Evolutionary conservation across 495 filamentous ascomycete species (phyloP).

Genomic region (Lichenothelia convexa): DNA sequence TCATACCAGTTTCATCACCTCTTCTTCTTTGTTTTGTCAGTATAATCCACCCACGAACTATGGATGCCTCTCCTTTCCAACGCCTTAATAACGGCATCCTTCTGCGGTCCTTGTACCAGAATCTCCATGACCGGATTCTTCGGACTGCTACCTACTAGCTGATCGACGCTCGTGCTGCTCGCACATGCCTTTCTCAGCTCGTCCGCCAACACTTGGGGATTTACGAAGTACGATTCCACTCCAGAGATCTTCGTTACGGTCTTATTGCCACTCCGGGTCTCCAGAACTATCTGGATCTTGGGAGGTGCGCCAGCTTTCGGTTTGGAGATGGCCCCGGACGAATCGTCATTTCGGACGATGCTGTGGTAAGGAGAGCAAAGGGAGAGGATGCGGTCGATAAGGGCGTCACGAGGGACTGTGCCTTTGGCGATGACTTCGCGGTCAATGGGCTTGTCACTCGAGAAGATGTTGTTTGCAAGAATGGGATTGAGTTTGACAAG

Average conservation of each 20-base stretch:
- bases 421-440: slow-evolving; percentile 39
- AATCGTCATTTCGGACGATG: slow-evolving; percentile 37
- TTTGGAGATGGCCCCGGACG: slow-evolving; percentile 29
- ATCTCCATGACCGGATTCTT: slow-evolving; percentile 52
- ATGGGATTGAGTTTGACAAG: slow-evolving; percentile 44
- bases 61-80: slow-evolving; percentile 45
- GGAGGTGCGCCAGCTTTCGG: slow-evolving; percentile 42
- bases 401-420: slow-evolving; percentile 40
- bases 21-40: slow-evolving; percentile 58
- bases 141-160: slow-evolving; percentile 37
- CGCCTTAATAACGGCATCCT: slow-evolving; percentile 38
- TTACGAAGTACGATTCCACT: slow-evolving; percentile 44
- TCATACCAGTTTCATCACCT: slow-evolving; percentile 21
- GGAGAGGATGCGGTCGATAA: slow-evolving; percentile 40
- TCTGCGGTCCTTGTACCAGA: slow-evolving; percentile 51
- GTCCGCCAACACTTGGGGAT: slow-evolving; percentile 42
- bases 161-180: slow-evolving; percentile 46
- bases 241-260: slow-evolving; percentile 45
- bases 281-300: slow-evolving; percentile 38
- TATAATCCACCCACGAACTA: slow-evolving; percentile 39
- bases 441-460: slow-evolving; percentile 29
- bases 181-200: slow-evolving; percentile 57
- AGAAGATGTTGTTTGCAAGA: slow-evolving; percentile 43
- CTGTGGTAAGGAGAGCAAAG: slow-evolving; percentile 34
- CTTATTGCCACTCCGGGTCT: slow-evolving; percentile 51